phyloP scores from a whole-genome alignment of 2,329 filamentous ascomycete species.

The Diaporthe citrichinensis region DNA sequence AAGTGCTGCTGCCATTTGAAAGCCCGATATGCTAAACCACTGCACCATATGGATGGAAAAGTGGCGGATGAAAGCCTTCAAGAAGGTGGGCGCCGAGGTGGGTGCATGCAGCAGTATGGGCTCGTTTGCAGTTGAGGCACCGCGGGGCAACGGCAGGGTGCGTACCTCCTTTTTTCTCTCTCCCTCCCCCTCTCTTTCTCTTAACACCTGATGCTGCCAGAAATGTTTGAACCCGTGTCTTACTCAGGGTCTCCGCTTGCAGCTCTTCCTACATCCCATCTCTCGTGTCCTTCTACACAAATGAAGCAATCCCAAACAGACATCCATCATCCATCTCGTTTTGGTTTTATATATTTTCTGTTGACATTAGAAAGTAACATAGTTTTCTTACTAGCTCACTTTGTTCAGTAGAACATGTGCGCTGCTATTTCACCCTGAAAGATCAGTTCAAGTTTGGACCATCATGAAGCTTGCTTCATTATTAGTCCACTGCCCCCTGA shows the following conservation, averaged over 20 bases:
- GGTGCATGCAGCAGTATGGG: neutral
- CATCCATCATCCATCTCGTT: neutral
- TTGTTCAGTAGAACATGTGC: neutral
- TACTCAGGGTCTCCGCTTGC: neutral
- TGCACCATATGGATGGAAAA: slow-evolving; percentile 10
- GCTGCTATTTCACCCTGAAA: neutral
- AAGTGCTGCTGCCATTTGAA: neutral
- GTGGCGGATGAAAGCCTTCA: neutral
- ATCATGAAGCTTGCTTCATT: neutral
- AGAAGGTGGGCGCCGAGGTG: neutral
- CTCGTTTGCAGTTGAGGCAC: neutral
- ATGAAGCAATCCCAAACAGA: neutral
- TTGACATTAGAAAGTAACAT: neutral
- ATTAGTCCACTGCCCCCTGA: too few species aligned
- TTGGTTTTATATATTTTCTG: neutral
- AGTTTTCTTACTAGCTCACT: neutral
- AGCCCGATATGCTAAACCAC: slow-evolving; percentile 32
- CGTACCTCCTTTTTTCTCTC: neutral
- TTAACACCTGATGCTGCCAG: neutral
- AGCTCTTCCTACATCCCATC: neutral
- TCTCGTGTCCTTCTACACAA: neutral
- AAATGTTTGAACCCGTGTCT: neutral
- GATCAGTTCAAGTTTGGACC: neutral
- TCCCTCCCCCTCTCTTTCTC: neutral
- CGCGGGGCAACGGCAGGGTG: neutral